Base-by-base conservation (phyloP, 1,139 yeast genomes). In the Pneumocystis canis region DNA sequence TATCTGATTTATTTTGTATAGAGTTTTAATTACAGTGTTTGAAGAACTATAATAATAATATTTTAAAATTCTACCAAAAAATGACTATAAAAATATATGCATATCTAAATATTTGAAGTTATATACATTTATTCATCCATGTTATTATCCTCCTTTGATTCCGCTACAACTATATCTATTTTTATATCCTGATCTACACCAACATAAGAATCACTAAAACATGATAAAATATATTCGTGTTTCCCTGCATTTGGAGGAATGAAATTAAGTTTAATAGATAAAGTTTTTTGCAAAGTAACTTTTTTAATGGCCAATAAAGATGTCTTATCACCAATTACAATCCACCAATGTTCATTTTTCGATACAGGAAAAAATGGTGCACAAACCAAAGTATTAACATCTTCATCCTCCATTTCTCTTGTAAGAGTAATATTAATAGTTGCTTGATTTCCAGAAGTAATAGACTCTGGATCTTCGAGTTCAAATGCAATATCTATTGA, bases 171-270 rank as follows among this genome's bases (percentile, higher is more conserved):
- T 9, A 84, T 72, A 31, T 77, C 79, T 62, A 87, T 76, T 37
- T 73, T 73, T 31, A 83, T 79, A 74, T 90, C 96, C 71, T 87
- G 88, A 71, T 92, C 98, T 1, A 89, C 95, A 71, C 89, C 97
- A 37, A 88, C 70, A 70, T 90, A 92, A 0, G 95, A 85, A 71
- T 90, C 97, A 74, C 97, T 87, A 73, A 90, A 81, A 70, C 92
- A 84, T 95, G 95, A 90, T 1, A 89, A 75, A 0, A 84, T 81
- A 56, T 89, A 74, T 14, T 78, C 73, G 64, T 84, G 85, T 6
- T 75, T 72, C 0, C 96, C 96, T 3, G 79, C 73, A 2, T 74
- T 77, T 0, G 89, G 84, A 25, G 87, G 72, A 0, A 82, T 76
- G 67, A 87, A 81, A 33, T 80, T 81, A 62, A 92, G 69, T 9